These are phyloP conservation scores for Hibiscus trionum DNA, from an alignment of 345 rosid species.

Conservation along the genomic window DNA sequence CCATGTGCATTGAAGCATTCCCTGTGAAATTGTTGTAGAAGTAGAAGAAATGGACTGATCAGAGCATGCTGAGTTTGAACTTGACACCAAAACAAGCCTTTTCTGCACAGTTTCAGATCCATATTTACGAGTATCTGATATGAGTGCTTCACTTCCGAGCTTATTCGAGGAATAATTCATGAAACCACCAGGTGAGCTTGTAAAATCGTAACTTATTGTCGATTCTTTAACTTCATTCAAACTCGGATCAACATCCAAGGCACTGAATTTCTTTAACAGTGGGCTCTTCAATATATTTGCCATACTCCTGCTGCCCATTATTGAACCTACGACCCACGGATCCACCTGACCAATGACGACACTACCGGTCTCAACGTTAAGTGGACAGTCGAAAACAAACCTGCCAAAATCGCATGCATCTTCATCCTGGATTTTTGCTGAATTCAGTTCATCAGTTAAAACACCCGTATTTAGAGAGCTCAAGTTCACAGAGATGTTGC, in stretches of 20 bases:
- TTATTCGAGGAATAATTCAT: slow-evolving; percentile 27
- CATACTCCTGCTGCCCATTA: slow-evolving; percentile 72
- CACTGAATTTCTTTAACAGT: slow-evolving; percentile 35
- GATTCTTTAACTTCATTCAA: slow-evolving; percentile 30
- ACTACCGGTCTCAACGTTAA: slow-evolving; percentile 40
- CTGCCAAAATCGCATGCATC: slow-evolving; percentile 26
- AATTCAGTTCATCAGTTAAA: slow-evolving; percentile 29
- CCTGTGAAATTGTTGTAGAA: slow-evolving; percentile 38
- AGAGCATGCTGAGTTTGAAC: slow-evolving; percentile 50
- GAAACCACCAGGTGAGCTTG: slow-evolving; percentile 32
- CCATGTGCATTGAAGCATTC: slow-evolving; percentile 75
- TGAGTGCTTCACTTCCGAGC: slow-evolving; percentile 16
- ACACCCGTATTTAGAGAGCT: slow-evolving; percentile 26
- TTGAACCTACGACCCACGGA: slow-evolving; percentile 51
- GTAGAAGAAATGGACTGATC: slow-evolving; percentile 47
- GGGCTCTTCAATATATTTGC: slow-evolving; percentile 55
- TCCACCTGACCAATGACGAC: slow-evolving; percentile 41
- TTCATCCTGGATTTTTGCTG: slow-evolving; percentile 24
- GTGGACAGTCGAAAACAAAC: slow-evolving; percentile 46
- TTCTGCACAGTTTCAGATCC: slow-evolving; percentile 24
- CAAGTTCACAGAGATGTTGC: slow-evolving; percentile 35
- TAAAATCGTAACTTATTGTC: slow-evolving; percentile 20
- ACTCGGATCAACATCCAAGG: slow-evolving; percentile 27
- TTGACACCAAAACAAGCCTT: slow-evolving; percentile 34
- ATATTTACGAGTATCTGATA: slow-evolving; percentile 14